Conservation (phyloP, 495 filamentous ascomycete species). For the Annulohypoxylon moriforme region DNA sequence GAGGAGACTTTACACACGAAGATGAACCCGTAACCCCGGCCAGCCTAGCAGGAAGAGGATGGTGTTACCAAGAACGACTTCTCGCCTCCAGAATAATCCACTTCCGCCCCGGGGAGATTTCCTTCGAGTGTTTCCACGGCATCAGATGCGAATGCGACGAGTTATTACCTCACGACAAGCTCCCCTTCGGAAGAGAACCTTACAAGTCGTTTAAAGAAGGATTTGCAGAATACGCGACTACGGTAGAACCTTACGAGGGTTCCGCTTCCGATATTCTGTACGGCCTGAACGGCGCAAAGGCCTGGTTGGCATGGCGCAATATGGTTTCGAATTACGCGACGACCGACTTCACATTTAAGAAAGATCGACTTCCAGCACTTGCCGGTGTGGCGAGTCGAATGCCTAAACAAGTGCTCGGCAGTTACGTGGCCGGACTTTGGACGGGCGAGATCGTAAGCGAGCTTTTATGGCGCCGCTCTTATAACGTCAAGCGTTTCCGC, state of each 20-base stretch:
- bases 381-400: slow-evolving; percentile 1
- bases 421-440: slow-evolving; percentile 1
- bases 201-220: slow-evolving; percentile 2
- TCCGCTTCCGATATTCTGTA: neutral
- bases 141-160: neutral
- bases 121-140: neutral
- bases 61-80: slow-evolving; percentile 9
- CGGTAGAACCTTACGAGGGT: neutral
- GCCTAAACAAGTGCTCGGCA: neutral
- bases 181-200: neutral
- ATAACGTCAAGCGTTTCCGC: neutral
- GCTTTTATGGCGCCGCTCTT: slow-evolving; percentile 1
- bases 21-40: neutral
- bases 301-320: neutral
- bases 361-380: neutral
- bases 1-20: neutral
- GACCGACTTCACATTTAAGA: slow-evolving; percentile 1
- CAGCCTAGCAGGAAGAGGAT: neutral
- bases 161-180: neutral
- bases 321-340: neutral
- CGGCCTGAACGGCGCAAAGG: neutral
- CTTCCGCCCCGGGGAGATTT: slow-evolving; percentile 4
- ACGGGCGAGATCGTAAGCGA: neutral
- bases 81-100: slow-evolving; percentile 4
- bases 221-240: neutral